Base-by-base conservation (phyloP, 176 grass and related monocot species). In the Bromus sterilis region DNA sequence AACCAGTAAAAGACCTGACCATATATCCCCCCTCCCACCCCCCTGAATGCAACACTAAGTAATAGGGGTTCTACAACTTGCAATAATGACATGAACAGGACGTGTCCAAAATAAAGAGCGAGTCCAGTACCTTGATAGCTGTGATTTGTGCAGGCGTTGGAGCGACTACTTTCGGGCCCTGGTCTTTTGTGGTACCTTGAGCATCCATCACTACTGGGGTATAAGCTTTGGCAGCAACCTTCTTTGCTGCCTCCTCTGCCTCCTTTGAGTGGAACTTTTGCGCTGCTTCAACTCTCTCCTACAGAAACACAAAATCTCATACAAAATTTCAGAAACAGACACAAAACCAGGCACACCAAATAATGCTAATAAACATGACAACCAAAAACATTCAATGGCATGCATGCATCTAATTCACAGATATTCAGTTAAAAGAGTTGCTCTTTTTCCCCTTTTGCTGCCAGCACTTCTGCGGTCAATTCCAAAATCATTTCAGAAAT, bases 91-190 rank as follows among this genome's bases (percentile, higher is more conserved):
- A 78, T 44, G 10, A 43, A 63, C 75, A 62, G 37, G 10, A 4
- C 9, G 11, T 29, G 53, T 69, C 11, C 28, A 35, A 59, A 58
- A 16, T 35, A 70, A 67, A 44, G 21, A 73, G 32, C n/a, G 26
- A 51, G 71, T 40, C 20, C 33, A 29, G 62, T 87, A 99, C 93
- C 93, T 99, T 99, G n/a, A 99, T 99, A 80, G 96, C 96, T 82
- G 85, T 95, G 85, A 99, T 99, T 79, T 99, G 96, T 51, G 95
- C 96, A 36, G 91, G 89, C 78, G 93, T 95, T 33, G 93, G 96
- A 24, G 82, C 91, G 7, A 99, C 91, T 28, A 91, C 91, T 84
- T 91, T 92, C 29, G 94, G 91, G 71, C 77, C 89, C 26, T 95
- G 91, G 13, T 86, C 85, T 82, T 87, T 91, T 64, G 80, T 63